These are phyloP conservation scores for Leccinum subfulvum DNA, from an alignment of 1,284 basidiomycete species.

Conservation along the genomic window DNA sequence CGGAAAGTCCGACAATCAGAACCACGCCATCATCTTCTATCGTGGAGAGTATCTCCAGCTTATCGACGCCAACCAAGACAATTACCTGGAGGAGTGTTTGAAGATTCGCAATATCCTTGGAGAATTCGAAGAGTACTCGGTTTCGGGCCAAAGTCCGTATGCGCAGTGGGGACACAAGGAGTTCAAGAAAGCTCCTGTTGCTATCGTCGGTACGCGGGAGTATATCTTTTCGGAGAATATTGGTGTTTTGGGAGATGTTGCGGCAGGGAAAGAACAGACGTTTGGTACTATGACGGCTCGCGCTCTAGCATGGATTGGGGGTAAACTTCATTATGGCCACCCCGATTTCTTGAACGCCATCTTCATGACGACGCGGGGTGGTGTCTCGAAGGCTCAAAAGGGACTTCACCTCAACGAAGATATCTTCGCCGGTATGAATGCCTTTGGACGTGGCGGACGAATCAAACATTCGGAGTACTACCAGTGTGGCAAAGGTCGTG, in stretches of 20 bases:
- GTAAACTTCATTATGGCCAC: slow-evolving; percentile 98
- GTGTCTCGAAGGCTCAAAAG: slow-evolving; percentile 99
- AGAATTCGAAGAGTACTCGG: slow-evolving; percentile 95
- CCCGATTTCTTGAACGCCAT: slow-evolving; percentile 98
- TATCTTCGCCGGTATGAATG: slow-evolving; percentile 99
- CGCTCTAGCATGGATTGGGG: slow-evolving; percentile 95
- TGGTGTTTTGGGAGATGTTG: slow-evolving; percentile 98
- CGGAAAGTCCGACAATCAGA: slow-evolving; percentile 99
- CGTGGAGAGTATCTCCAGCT: slow-evolving; percentile 98
- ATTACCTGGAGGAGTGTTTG: slow-evolving; percentile 98
- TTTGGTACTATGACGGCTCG: slow-evolving; percentile 99
- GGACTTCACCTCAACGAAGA: slow-evolving; percentile 98
- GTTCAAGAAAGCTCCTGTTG: slow-evolving; percentile 88
- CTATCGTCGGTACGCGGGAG: slow-evolving; percentile 97
- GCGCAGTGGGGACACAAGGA: slow-evolving; percentile 92
- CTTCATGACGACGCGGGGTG: slow-evolving; percentile 98
- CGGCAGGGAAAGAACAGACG: slow-evolving; percentile 99
- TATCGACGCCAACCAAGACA: slow-evolving; percentile 99
- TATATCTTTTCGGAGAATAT: slow-evolving; percentile 99
- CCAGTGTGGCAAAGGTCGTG: slow-evolving; percentile 98
- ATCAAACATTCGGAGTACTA: slow-evolving; percentile 99
- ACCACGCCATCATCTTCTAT: slow-evolving; percentile 99
- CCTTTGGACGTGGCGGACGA: slow-evolving; percentile 95
- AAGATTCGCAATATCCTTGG: slow-evolving; percentile 98
- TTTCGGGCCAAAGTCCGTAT: slow-evolving; percentile 93